Evolutionary conservation across 2,329 filamentous ascomycete genomes (phyloP), one percentile per base, ranked within the genome.

Genomic region (Penicillium sp.): DNA sequence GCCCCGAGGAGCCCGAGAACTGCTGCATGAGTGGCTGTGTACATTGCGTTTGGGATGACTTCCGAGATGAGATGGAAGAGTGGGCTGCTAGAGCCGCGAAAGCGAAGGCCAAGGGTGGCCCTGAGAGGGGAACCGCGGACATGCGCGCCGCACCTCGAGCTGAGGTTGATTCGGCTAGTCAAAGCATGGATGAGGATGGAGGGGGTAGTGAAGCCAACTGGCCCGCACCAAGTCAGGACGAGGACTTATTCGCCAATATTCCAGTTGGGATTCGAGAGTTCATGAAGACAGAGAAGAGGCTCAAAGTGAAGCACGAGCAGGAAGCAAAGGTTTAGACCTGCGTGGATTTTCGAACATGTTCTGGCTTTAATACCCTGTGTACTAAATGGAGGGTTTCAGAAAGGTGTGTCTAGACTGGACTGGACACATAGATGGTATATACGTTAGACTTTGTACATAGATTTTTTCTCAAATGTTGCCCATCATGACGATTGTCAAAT

Each of bases 21-120:
- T 99, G 95, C 82, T 99, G 95, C 77, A 99, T 99, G 95, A 95
- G 90, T 70, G 95, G 95, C 3, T 99, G 95, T 72, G 93, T 96
- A 48, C 93, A 98, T 73, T 99, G 95, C 74, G 95, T 98, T 3
- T 98, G 93, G 93, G 93, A 97, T 67, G 81, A 86, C 52, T 98
- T 88, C 75, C 84, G 93, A 9, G 93, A 99, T 64, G 95, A 98
- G 52, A 82, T 98, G 76, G 93, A 98, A 73, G 90, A 90, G 56
- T 98, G 92, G 91, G 89, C 87, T 4, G 78, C 80, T 14, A 83
- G 86, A 57, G 84, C 83, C 35, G 77, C 80, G 4, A 83, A 88
- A 68, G 91, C 91, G 1, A 83, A 76, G 58, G 73, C 77, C 45
- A 70, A 70, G 37, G 62, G 60, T 27, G 48, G 60, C 10, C 24